Conservation (phyloP, 1,284 basidiomycete genomes). For the Pseudozyma sp. region DNA sequence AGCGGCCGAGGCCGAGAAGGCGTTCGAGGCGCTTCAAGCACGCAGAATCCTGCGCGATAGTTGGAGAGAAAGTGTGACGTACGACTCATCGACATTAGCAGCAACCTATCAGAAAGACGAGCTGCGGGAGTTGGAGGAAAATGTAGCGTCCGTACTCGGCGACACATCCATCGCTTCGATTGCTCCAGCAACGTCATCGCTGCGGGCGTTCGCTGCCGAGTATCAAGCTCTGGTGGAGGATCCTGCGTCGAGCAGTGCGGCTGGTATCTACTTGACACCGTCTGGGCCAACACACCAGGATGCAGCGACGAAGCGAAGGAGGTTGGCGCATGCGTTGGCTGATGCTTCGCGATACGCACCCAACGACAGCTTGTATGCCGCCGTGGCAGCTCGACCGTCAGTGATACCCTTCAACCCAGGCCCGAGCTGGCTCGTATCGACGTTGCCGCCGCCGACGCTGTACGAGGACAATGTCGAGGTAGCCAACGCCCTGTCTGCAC, state of each 20-base stretch:
- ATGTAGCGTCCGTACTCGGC: constrained; percentile 23
- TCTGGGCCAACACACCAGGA: constrained; percentile 47
- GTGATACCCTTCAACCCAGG: constrained; percentile 54
- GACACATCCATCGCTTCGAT: constrained; percentile 25
- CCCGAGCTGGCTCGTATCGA: constrained; percentile 62
- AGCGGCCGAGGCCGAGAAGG: constrained; percentile 50
- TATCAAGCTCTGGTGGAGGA: constrained; percentile 55
- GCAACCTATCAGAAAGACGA: constrained; percentile 35
- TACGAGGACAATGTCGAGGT: constrained; percentile 54
- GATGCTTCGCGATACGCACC: constrained; percentile 60
- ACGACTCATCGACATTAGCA: constrained; percentile 37
- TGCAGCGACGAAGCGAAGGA: constrained; percentile 52
- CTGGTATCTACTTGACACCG: constrained; percentile 53
- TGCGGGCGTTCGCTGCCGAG: constrained; percentile 59
- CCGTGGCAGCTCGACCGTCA: constrained; percentile 54
- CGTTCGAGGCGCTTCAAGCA: constrained; percentile 48
- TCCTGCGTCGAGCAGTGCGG: constrained; percentile 32
- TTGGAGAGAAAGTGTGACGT: constrained; percentile 37
- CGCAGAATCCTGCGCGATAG: constrained; percentile 43
- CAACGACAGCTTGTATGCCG: constrained; percentile 61
- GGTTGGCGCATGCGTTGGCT: constrained; percentile 56
- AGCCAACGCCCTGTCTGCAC: constrained; percentile 50
- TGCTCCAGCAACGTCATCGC: constrained; percentile 43
- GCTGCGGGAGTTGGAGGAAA: constrained; percentile 33
- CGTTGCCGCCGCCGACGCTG: constrained; percentile 48